Evolutionary conservation across 192 early-diverging fungal species (phyloP).

Genomic region (Chytriomyces confervae): DNA sequence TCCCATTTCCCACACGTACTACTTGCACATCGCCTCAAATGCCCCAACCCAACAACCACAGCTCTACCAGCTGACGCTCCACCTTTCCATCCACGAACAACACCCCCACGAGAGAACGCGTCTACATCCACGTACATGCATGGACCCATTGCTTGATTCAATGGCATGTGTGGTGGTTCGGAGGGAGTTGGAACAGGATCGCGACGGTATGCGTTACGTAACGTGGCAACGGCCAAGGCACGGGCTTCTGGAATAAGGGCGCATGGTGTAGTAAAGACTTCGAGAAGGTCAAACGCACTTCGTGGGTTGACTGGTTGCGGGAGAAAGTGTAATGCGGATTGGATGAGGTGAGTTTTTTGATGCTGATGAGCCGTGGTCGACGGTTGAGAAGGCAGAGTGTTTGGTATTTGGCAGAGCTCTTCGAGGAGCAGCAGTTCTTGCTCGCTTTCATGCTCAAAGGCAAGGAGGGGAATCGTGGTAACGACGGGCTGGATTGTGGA

Average conservation of each 20-base stretch:
- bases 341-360: conserved; percentile 15
- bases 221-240: conserved; percentile 11
- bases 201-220: conserved; percentile 36
- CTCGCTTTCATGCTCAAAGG: neutral
- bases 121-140: conserved; percentile 25
- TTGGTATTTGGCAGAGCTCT: neutral
- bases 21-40: conserved; percentile 33
- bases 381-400: neutral
- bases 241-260: conserved; percentile 28
- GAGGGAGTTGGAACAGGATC: conserved; percentile 34
- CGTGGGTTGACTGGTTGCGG: conserved; percentile 24
- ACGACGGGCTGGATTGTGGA: neutral
- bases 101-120: neutral
- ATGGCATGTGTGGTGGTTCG: neutral
- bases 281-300: conserved; percentile 31
- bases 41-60: conserved; percentile 31
- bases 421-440: conserved; percentile 17
- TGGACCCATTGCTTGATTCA: conserved; percentile 32
- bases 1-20: conserved; percentile 31
- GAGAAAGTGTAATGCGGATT: conserved; percentile 17
- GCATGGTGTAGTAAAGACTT: conserved; percentile 31
- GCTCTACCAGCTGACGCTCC: neutral
- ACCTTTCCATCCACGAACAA: neutral
- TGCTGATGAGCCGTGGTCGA: neutral
- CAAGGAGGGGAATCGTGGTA: conserved; percentile 18